Percentiles rank a stretch among this genome's conserved stretches.
Evolutionary conservation across 306 rosid genomes (phyloP).

Genomic region (Luffa acutangula): DNA sequence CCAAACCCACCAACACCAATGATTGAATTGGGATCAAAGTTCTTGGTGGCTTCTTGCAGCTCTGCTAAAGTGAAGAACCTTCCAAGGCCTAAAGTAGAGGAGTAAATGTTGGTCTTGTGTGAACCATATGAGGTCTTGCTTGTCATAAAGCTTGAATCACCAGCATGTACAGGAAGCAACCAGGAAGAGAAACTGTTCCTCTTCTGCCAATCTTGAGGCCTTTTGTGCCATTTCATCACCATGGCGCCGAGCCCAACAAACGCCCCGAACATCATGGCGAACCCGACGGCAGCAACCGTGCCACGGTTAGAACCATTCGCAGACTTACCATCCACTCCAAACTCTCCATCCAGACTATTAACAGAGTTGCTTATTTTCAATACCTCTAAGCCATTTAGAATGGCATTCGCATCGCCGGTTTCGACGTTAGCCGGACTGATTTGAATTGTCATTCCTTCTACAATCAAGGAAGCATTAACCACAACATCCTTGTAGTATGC

Average conservation of each 20-base stretch:
- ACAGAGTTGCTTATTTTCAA: constrained; percentile 36
- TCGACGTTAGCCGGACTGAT: constrained; percentile 16
- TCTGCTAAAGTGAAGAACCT: constrained; percentile 33
- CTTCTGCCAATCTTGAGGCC: constrained; percentile 48
- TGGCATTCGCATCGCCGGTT: constrained; percentile 20
- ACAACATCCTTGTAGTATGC: constrained; percentile 36
- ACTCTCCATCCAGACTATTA: constrained; percentile 42
- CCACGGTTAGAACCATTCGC: constrained; percentile 17
- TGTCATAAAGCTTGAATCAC: constrained; percentile 28
- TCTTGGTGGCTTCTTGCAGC: constrained; percentile 39
- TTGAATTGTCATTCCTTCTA: constrained; percentile 15
- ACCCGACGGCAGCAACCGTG: constrained; percentile 38
- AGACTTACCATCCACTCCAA: constrained; percentile 33
- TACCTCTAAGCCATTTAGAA: constrained; percentile 35
- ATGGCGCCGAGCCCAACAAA: constrained; percentile 44
- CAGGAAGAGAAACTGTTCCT: constrained; percentile 46
- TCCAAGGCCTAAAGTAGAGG: constrained; percentile 32
- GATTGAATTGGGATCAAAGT: constrained; percentile 28
- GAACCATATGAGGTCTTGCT: constrained; percentile 29
- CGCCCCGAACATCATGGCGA: constrained; percentile 42
- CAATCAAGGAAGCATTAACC: constrained; percentile 29
- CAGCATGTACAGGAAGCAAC: constrained; percentile 38
- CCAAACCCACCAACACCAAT: constrained; percentile 52
- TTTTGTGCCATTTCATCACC: constrained; percentile 41
- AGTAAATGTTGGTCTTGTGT: constrained; percentile 19